A percentile compares a stretch with the other conserved stretches of the same genome.
phyloP scores from a whole-genome alignment of 306 rosid species.

The Benincasa hispida region DNA sequence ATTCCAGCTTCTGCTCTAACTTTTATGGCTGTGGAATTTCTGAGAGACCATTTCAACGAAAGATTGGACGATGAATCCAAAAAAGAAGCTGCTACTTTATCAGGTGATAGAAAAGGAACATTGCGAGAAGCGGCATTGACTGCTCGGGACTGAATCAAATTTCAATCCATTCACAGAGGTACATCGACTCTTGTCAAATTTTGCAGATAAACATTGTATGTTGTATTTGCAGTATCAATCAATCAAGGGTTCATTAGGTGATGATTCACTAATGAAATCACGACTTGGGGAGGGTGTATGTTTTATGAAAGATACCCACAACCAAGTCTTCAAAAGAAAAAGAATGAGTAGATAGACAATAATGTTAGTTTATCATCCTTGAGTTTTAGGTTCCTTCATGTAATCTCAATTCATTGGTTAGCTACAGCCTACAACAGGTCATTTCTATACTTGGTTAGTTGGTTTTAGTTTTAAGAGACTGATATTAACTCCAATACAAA shows the following conservation, averaged over 20 bases:
- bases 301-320: neutral
- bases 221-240: neutral
- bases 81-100: conserved; percentile 34
- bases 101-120: conserved; percentile 30
- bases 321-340: neutral
- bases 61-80: conserved; percentile 11
- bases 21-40: conserved; percentile 84
- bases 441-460: neutral
- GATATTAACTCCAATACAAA: neutral
- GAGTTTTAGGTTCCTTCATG: neutral
- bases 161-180: neutral
- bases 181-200: neutral
- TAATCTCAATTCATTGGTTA: conserved; percentile 1
- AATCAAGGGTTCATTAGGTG: neutral
- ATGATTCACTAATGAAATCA: neutral
- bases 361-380: neutral
- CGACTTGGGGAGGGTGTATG: neutral
- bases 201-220: neutral
- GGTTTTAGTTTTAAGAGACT: neutral
- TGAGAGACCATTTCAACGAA: conserved; percentile 52
- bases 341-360: neutral
- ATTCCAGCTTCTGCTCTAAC: conserved; percentile 91
- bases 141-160: neutral
- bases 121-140: conserved; percentile 26
- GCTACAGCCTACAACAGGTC: neutral